Base-by-base conservation (phyloP, 1,284 basidiomycete species). In the Cutaneotrichosporon sp. region DNA sequence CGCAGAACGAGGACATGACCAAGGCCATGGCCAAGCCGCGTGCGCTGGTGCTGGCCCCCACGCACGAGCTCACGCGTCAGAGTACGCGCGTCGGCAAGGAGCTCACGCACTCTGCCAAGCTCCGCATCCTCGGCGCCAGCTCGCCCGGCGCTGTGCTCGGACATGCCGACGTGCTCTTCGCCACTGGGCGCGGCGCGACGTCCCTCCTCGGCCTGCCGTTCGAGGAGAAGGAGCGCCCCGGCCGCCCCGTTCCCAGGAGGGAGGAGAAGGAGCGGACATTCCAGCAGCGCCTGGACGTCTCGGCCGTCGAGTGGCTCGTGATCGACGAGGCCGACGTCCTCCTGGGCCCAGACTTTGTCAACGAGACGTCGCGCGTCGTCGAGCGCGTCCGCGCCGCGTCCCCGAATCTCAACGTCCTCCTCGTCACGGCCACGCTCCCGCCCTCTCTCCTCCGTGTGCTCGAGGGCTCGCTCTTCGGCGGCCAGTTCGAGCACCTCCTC, bases 261-360 rank as follows among this genome's bases (percentile, higher is more conserved):
- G 63, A 58, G 46, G 56, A 33, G 6, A 54, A 43, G 45, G 20
- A 47, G 38, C 27, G 46, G 4, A 31, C 25, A 43, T 24, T 16
- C 52, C 45, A 57, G 31, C 42, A 54, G 24, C 20, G 29, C 9
- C 54, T 63, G n/a, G 55, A 63, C 46, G 36, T 60, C 10, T 31
- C 24, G 59, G 66, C 61, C 50, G 81, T 93, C 0, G 89, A 93
- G 70, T 94, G 91, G 90, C 86, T 95, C 7, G 83, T 93, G 1
- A 81, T 94, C 3, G 92, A 95, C 67, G 92, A 95, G 73, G 91
- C 92, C 0, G 92, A 95, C 72, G 86, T 94, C 33, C 81, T 94
- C n/a, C 88, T 93, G 59, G 90, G 92, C 72, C 83, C 87, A 1
- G 90, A 92, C 72, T 94, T 94, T 74, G 83, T 86, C 64, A 84